These are phyloP conservation scores for Puya raimondii DNA, from an alignment of 176 grass and related monocot species.

Conservation along the genomic window DNA sequence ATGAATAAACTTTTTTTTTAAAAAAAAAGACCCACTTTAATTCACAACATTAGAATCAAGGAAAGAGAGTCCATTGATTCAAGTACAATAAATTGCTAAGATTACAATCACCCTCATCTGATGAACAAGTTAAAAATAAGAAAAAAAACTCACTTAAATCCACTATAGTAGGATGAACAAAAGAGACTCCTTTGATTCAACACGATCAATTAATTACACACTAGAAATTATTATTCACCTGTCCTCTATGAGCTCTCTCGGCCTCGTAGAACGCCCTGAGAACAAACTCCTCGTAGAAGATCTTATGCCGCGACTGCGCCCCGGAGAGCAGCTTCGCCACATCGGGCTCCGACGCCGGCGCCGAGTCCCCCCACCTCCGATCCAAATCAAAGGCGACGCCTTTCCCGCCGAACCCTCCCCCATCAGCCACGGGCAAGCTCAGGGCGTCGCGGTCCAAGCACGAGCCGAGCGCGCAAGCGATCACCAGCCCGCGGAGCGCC, in stretches of 20 bases:
- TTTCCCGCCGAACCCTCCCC: not conserved
- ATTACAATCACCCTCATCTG: slow-evolving; percentile 1
- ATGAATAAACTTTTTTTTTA: too few species aligned
- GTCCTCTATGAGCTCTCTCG: slow-evolving; percentile 52
- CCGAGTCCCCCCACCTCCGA: not conserved
- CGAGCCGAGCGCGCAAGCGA: slow-evolving; percentile 6
- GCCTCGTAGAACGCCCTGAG: slow-evolving; percentile 44
- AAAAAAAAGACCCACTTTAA: too few species aligned
- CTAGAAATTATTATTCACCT: slow-evolving; percentile 28
- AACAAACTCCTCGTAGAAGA: slow-evolving; percentile 50
- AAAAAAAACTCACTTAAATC: not conserved
- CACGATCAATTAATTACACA: not conserved
- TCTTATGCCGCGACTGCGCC: slow-evolving; percentile 29
- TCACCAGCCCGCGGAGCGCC: slow-evolving; percentile 11
- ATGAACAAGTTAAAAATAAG: not conserved
- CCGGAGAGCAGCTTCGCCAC: slow-evolving; percentile 8
- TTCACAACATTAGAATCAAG: too few species aligned
- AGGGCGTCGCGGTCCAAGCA: not conserved
- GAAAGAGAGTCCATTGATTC: too few species aligned
- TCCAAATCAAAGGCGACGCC: slow-evolving; percentile 5
- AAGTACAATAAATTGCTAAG: too few species aligned
- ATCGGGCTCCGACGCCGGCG: slow-evolving; percentile 1
- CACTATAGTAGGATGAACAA: not conserved
- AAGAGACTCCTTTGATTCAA: not conserved
- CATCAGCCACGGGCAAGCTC: too few species aligned